Base-by-base conservation (phyloP, 164 flowering plant genomes). In the Hamamelis virginiana region DNA sequence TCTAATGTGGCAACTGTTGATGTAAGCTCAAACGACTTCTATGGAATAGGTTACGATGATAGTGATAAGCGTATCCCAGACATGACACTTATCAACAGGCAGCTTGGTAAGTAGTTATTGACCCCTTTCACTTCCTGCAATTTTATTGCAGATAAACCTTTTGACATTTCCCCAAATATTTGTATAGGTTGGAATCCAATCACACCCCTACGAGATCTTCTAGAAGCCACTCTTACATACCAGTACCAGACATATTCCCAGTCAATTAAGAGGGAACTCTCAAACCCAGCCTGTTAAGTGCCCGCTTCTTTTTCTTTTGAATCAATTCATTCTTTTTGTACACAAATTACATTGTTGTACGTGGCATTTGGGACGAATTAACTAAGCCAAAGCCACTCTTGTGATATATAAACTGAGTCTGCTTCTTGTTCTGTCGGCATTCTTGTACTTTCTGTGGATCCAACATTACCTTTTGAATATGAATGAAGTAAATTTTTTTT, bases 1-100 rank as follows among this genome's bases (percentile, higher is more conserved):
- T 8, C 85, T 27, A 90, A 89, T 50, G 46, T 41, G 5, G 95
- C 98, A 1, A 95, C 99, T 0, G 43, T 92, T 58, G 98, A 95
- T 80, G 85, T 95, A 8, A 90, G 92, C 83, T 95, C 99, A 48
- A 85, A 92, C 71, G 99, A 91, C 74, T 95, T 95, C 50, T 95
- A 95, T 66, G 99, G 98, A n/a, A 97, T 81, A 80, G 99, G 98
- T 28, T 95, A 95, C 45, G 99, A 92, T 81, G 99, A 95, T 71
- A 95, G 97, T 78, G 99, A 92, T 70, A 92, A 86, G 72, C 80
- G 94, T 64, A 90, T 92, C 66, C 97, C 96, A 10, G 97, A 92
- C 84, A 95, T 95, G 99, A 92, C 98, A 71, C 90, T 95, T 14
- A 92, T 91, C 76, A 95, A 92, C 61, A 81, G 62, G 68, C 98